phyloP scores from a whole-genome alignment of 2,329 filamentous ascomycete genomes.

The Fusarium sp. region DNA sequence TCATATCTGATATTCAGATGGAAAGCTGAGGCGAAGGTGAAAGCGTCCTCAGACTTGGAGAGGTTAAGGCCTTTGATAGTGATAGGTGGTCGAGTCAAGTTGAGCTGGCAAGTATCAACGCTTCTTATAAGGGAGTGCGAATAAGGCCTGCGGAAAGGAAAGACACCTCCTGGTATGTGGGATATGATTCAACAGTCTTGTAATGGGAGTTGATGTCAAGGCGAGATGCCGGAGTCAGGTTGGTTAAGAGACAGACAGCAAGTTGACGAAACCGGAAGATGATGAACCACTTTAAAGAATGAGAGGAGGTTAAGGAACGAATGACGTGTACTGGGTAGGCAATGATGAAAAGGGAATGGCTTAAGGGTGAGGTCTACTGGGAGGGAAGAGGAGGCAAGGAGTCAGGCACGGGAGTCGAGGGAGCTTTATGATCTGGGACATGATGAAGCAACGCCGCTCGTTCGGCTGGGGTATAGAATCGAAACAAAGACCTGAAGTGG shows the following conservation, averaged over 20 bases:
- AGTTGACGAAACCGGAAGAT: slow-evolving; percentile 23
- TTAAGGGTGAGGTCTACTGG: slow-evolving; percentile 19
- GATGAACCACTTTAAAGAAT: slow-evolving; percentile 33
- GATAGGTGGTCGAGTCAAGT: background rate
- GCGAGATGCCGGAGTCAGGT: slow-evolving; percentile 38
- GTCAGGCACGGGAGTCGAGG: slow-evolving; percentile 19
- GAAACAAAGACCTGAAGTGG: slow-evolving; percentile 4
- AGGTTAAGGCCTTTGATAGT: slow-evolving; percentile 10
- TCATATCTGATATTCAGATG: slow-evolving; percentile 34
- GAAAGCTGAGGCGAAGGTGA: background rate
- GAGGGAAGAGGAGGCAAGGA: slow-evolving; percentile 12
- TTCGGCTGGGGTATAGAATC: slow-evolving; percentile 2
- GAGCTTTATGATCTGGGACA: slow-evolving; percentile 33
- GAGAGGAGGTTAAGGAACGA: slow-evolving; percentile 20
- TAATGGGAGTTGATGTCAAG: slow-evolving; percentile 18
- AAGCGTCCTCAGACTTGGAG: slow-evolving; percentile 6
- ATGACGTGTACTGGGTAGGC: slow-evolving; percentile 21
- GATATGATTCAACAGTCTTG: slow-evolving; percentile 19
- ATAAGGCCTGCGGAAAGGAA: slow-evolving; percentile 11
- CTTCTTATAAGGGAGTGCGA: slow-evolving; percentile 30
- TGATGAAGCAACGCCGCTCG: slow-evolving; percentile 17
- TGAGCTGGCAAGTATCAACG: slow-evolving; percentile 6
- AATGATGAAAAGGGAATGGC: slow-evolving; percentile 27
- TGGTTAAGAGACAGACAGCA: slow-evolving; percentile 22
- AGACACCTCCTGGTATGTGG: slow-evolving; percentile 23